Evolutionary conservation across 2,329 filamentous ascomycete species (phyloP).

Genomic region (Aspergillus caelatus): DNA sequence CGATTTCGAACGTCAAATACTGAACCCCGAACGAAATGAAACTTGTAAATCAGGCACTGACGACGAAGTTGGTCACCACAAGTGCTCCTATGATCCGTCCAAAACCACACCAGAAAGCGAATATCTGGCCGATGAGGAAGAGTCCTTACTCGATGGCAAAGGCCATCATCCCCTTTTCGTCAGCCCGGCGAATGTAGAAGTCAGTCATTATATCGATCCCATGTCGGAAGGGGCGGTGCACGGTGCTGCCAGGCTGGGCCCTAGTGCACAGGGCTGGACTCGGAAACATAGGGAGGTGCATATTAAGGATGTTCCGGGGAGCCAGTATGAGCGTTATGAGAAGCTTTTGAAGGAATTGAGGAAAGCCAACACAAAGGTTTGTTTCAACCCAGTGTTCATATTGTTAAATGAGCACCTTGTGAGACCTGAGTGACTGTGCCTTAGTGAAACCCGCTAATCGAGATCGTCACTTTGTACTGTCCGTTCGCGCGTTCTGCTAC

Average conservation of each 20-base stretch:
- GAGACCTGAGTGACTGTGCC: neutral
- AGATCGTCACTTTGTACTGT: no score
- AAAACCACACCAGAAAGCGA: conserved; percentile 26
- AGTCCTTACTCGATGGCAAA: conserved; percentile 25
- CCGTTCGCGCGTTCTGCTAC: neutral
- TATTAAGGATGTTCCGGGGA: conserved; percentile 18
- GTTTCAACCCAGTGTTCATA: neutral
- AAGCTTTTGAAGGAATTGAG: conserved; percentile 19
- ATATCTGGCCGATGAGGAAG: conserved; percentile 23
- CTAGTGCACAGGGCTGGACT: conserved; percentile 29
- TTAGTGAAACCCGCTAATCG: neutral
- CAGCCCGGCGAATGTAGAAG: conserved; percentile 27
- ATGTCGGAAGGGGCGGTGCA: conserved; percentile 21
- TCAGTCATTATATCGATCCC: conserved; percentile 24
- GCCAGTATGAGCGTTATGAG: conserved; percentile 11
- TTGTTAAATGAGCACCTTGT: no score
- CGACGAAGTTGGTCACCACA: conserved; percentile 29
- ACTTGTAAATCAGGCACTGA: conserved; percentile 30
- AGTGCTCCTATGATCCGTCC: conserved; percentile 29
- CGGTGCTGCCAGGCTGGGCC: conserved; percentile 15
- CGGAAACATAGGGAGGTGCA: conserved; percentile 24
- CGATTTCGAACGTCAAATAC: conserved; percentile 21
- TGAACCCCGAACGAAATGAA: conserved; percentile 24
- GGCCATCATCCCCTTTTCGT: conserved; percentile 25
- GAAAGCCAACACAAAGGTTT: conserved; percentile 3